Percentiles rank a stretch among this genome's conserved stretches.
Conservation (phyloP, 1,139 yeast species). For the Dujonia santamariae region DNA sequence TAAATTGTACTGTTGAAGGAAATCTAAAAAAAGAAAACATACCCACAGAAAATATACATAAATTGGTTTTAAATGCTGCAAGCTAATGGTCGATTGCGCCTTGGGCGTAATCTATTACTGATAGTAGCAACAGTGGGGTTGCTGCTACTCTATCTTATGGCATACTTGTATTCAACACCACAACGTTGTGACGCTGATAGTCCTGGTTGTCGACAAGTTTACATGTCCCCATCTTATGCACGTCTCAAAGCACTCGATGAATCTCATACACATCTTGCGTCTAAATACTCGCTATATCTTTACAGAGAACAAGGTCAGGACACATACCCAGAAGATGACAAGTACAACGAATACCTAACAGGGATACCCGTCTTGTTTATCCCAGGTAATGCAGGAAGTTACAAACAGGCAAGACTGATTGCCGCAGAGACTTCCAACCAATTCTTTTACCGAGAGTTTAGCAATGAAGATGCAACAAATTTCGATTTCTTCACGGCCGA, state of each 20-base stretch:
- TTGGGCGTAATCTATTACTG: conserved; percentile 10
- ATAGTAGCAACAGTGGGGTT: conserved; percentile 16
- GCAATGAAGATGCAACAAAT: conserved; percentile 35
- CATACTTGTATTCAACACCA: conserved; percentile 18
- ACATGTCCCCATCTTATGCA: conserved; percentile 79
- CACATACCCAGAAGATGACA: conserved; percentile 32
- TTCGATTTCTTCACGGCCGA: conserved; percentile 87
- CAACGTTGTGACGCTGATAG: conserved; percentile 29
- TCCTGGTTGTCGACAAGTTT: conserved; percentile 53
- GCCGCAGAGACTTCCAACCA: conserved; percentile 72
- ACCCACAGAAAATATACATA: no score
- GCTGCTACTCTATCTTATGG: conserved; percentile 14
- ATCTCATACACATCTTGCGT: conserved; percentile 67
- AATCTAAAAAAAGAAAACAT: no score
- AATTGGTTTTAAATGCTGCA: conserved; percentile 4
- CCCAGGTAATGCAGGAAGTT: conserved; percentile 98
- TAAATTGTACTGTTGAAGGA: no score
- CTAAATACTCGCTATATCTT: conserved; percentile 75
- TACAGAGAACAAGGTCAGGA: conserved; percentile 81
- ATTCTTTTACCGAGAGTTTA: conserved; percentile 28
- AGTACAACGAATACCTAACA: conserved; percentile 27
- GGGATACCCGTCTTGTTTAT: conserved; percentile 91
- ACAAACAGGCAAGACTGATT: conserved; percentile 84
- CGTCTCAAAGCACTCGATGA: conserved; percentile 69
- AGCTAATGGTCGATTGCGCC: conserved; percentile 9